Evolutionary conservation across 2,329 filamentous ascomycete genomes (phyloP).

Genomic region (Arthrinium puccinioides): DNA sequence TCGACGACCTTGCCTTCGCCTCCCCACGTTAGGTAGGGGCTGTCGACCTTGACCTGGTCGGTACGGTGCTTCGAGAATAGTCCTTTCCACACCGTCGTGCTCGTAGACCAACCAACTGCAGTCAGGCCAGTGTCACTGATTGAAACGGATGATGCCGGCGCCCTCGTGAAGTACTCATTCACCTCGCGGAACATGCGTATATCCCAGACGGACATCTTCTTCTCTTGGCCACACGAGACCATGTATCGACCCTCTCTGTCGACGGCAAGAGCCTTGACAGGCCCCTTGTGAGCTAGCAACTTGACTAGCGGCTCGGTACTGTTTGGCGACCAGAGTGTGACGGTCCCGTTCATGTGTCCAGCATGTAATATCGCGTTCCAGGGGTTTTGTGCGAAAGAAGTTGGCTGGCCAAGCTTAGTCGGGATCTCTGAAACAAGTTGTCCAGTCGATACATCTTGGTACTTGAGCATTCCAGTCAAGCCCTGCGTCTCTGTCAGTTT

Average conservation of each 20-base stretch:
- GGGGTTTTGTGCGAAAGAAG: constrained; percentile 79
- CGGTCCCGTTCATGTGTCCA: constrained; percentile 90
- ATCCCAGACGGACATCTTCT: constrained; percentile 93
- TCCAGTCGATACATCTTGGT: constrained; percentile 78
- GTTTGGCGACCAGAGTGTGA: constrained; percentile 95
- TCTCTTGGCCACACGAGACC: constrained; percentile 81
- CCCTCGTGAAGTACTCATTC: constrained; percentile 76
- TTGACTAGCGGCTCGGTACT: constrained; percentile 81
- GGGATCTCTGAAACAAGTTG: constrained; percentile 79
- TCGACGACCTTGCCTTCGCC: constrained; percentile 77
- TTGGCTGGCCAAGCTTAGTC: constrained; percentile 77
- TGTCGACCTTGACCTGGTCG: constrained; percentile 73
- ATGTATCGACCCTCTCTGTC: constrained; percentile 69
- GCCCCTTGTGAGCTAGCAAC: constrained; percentile 80
- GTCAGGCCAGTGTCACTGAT: constrained; percentile 87
- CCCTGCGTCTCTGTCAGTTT: constrained; percentile 40
- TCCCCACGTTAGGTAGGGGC: constrained; percentile 90
- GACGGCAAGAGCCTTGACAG: constrained; percentile 76
- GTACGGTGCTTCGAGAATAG: constrained; percentile 68
- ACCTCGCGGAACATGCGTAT: constrained; percentile 91
- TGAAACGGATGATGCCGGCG: constrained; percentile 74
- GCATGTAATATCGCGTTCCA: constrained; percentile 88
- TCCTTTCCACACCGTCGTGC: constrained; percentile 84
- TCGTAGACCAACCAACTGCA: constrained; percentile 85
- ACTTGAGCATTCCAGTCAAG: constrained; percentile 63